A percentile compares a stretch with the other conserved stretches of the same genome.
Evolutionary conservation across 345 rosid species (phyloP).

Genomic region (Pistacia vera): DNA sequence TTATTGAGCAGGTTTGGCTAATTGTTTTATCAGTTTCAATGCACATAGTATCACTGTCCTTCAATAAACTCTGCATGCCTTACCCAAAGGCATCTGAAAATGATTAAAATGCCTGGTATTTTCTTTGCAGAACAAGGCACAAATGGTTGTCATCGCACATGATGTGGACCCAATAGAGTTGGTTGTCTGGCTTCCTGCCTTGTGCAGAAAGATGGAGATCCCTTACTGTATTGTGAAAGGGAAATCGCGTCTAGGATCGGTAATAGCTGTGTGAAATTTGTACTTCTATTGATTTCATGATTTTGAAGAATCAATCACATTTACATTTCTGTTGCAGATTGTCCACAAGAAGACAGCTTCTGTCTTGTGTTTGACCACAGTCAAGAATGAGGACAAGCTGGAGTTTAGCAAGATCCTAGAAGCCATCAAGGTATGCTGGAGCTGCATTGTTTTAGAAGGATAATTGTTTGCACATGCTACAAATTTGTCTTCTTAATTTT

Average conservation of each 20-base stretch:
- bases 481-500: background rate
- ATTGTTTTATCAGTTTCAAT: background rate
- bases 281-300: background rate
- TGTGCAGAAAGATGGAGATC: slow-evolving; percentile 87
- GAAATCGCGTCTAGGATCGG: slow-evolving; percentile 75
- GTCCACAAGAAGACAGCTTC: slow-evolving; percentile 74
- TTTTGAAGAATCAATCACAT: background rate
- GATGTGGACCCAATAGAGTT: slow-evolving; percentile 89
- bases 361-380: slow-evolving; percentile 67
- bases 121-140: slow-evolving; percentile 61
- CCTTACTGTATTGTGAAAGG: slow-evolving; percentile 88
- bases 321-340: slow-evolving; percentile 30
- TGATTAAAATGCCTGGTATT: background rate
- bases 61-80: background rate
- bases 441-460: background rate
- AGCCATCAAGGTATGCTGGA: slow-evolving; percentile 63
- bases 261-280: slow-evolving; percentile 5
- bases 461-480: background rate
- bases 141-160: slow-evolving; percentile 77
- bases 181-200: slow-evolving; percentile 88
- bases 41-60: background rate
- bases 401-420: slow-evolving; percentile 79
- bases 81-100: background rate
- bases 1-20: slow-evolving; percentile 60
- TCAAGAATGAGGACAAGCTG: slow-evolving; percentile 79